Conservation (phyloP, 2,329 filamentous ascomycete genomes). For the Diaporthe sp. region DNA sequence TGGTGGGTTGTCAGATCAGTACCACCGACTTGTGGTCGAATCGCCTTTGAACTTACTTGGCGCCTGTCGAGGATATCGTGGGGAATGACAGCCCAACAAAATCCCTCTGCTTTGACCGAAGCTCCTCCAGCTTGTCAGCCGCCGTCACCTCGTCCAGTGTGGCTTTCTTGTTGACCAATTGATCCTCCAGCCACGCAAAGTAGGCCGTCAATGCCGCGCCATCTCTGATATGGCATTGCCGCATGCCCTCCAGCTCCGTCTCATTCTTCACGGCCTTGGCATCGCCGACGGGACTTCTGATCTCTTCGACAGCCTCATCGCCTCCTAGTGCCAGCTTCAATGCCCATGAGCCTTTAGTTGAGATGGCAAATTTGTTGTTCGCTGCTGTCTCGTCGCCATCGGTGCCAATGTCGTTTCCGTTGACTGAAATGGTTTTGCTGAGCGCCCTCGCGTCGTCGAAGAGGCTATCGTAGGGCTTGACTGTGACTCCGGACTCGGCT, state of each 20-base stretch:
- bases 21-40: not conserved
- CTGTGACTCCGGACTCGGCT: constrained; percentile 74
- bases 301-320: constrained; percentile 86
- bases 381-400: constrained; percentile 47
- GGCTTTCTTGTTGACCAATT: constrained; percentile 80
- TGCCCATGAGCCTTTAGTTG: constrained; percentile 93
- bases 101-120: constrained; percentile 76
- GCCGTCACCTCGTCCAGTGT: constrained; percentile 88
- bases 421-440: constrained; percentile 56
- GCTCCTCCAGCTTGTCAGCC: constrained; percentile 89
- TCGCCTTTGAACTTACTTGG: constrained; percentile 66
- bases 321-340: constrained; percentile 89
- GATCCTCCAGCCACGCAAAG: constrained; percentile 96
- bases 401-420: constrained; percentile 42
- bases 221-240: constrained; percentile 92
- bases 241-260: constrained; percentile 91
- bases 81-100: constrained; percentile 95
- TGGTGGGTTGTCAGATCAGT: constrained; percentile 53
- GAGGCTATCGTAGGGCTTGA: constrained; percentile 87
- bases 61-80: constrained; percentile 94
- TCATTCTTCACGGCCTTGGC: constrained; percentile 96
- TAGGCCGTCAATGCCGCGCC: constrained; percentile 92
- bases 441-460: constrained; percentile 83
- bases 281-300: constrained; percentile 88
- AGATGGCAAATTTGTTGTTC: constrained; percentile 82